Conservation (phyloP, 2,329 filamentous ascomycete genomes). For the Fusarium pininemorale region DNA sequence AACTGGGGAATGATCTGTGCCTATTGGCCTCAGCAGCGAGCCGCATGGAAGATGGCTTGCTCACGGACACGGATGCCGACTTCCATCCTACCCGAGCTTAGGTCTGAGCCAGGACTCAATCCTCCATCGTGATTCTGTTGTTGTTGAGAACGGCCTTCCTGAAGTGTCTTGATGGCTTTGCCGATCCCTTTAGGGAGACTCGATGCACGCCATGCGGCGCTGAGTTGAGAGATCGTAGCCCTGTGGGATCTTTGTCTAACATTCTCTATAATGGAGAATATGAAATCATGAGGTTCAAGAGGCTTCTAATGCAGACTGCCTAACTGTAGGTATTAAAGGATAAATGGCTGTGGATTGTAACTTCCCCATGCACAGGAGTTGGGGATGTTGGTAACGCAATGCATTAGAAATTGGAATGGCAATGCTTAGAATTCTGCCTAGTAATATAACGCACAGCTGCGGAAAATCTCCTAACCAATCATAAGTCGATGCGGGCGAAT, state of each 20-base stretch:
- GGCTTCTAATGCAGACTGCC: accelerated
- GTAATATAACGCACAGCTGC: accelerated
- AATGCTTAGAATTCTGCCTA: accelerated
- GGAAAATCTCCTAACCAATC: not conserved
- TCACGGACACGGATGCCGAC: not conserved
- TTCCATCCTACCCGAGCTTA: not conserved
- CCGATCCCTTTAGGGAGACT: not conserved
- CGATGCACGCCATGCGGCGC: not conserved
- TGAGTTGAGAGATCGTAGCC: too few relatives aligned
- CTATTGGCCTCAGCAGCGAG: not conserved
- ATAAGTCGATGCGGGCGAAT: slow-evolving; percentile 7
- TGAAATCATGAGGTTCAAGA: accelerated
- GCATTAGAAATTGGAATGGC: too few relatives aligned
- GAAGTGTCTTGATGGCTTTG: too few relatives aligned
- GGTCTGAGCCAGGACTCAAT: not conserved
- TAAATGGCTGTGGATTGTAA: not conserved
- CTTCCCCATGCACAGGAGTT: too few relatives aligned
- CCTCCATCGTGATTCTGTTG: not conserved
- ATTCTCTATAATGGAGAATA: accelerated
- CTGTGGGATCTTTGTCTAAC: too few relatives aligned
- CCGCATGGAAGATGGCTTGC: not conserved
- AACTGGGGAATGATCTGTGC: not conserved
- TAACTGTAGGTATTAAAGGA: accelerated
- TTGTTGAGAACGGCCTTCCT: accelerated
- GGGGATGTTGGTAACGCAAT: accelerated